Percentiles rank a stretch among this genome's conserved stretches.
Conservation (phyloP, 495 filamentous ascomycete genomes). For the Podospora conica region DNA sequence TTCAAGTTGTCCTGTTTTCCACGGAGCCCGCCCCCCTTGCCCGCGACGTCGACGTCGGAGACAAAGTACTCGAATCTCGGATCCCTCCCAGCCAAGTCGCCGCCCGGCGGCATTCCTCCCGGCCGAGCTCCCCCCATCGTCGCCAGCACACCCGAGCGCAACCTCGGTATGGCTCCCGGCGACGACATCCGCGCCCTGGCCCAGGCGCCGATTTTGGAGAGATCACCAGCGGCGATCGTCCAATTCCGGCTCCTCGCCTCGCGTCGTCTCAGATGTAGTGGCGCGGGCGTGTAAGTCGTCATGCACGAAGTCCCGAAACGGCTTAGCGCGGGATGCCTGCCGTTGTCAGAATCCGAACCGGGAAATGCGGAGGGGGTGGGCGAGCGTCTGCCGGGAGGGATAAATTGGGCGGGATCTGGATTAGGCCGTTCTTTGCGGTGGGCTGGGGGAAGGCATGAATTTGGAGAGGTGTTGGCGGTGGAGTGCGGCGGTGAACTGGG, state of each 20-base stretch:
- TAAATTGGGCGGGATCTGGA: neutral
- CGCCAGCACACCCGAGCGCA: neutral
- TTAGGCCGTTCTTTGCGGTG: neutral
- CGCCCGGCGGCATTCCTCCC: neutral
- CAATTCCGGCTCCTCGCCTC: neutral
- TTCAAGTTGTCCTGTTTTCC: too few relatives aligned
- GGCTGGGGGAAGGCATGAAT: neutral
- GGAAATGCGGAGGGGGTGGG: neutral
- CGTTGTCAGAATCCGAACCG: neutral
- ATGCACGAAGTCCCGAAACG: neutral
- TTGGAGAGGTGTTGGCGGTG: neutral
- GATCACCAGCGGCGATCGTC: neutral
- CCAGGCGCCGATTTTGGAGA: neutral
- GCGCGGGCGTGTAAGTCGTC: neutral
- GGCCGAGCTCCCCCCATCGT: neutral
- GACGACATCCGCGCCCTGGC: neutral
- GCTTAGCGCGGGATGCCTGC: neutral
- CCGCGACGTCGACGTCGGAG: neutral
- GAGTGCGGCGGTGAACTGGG: too few relatives aligned
- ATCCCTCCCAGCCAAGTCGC: too few relatives aligned
- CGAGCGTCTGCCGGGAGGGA: neutral
- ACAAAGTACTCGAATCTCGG: neutral
- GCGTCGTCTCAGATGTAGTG: neutral
- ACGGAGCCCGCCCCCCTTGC: neutral
- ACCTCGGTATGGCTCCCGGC: neutral